Conservation (phyloP, 2,329 filamentous ascomycete species). For the Didymosphaeria variabile region DNA sequence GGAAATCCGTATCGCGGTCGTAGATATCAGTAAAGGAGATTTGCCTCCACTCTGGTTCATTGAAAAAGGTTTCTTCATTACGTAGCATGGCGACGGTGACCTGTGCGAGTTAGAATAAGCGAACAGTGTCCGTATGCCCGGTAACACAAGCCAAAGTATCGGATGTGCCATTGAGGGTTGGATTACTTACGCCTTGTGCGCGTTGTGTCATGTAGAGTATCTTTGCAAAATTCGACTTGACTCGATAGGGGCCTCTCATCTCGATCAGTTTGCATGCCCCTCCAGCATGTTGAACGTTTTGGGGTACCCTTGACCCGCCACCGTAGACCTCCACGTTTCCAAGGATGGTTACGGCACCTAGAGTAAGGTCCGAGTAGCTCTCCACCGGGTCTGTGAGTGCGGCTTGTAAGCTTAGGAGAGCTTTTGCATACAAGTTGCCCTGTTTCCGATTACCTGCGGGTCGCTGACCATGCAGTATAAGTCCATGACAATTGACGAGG, state of each 20-base stretch:
- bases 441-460: conserved; percentile 2
- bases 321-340: conserved; percentile 16
- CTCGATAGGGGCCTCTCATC: conserved; percentile 1
- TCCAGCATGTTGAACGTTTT: conserved; percentile 16
- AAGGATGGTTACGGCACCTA: conserved; percentile 16
- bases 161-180: background rate
- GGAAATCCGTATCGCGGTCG: background rate
- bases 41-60: background rate
- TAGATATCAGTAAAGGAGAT: background rate
- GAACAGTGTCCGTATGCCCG: too few species aligned
- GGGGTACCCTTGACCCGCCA: conserved; percentile 9
- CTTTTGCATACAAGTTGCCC: conserved; percentile 9
- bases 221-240: conserved; percentile 11
- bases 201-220: background rate
- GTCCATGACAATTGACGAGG: conserved; percentile 12
- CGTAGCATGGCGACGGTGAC: conserved; percentile 6
- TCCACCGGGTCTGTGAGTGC: conserved; percentile 15
- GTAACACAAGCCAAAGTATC: too few species aligned
- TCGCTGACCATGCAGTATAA: background rate
- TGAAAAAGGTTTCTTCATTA: conserved; percentile 13
- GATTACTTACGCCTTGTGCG: conserved; percentile 4
- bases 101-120: background rate
- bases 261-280: conserved; percentile 14
- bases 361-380: conserved; percentile 17
- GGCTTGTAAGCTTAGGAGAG: conserved; percentile 4